Evolutionary conservation across 1,284 basidiomycete genomes (phyloP).

Genomic region (Trichosporon asahii): DNA sequence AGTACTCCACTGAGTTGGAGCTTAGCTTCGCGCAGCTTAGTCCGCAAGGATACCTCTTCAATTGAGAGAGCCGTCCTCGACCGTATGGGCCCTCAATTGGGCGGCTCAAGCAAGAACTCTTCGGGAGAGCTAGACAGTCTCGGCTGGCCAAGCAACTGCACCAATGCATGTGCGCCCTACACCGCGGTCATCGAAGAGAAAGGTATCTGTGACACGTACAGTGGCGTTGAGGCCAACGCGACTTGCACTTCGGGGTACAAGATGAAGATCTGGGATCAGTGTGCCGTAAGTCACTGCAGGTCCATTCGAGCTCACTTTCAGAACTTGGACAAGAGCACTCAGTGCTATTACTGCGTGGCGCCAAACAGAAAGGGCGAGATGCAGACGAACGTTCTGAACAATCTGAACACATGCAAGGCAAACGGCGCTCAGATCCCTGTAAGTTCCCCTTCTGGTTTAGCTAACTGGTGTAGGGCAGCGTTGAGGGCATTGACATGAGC

Average conservation of each 20-base stretch:
- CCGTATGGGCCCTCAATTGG: background rate
- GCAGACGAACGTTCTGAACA: background rate
- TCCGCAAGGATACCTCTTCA: background rate
- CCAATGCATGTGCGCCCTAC: background rate
- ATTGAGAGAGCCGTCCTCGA: background rate
- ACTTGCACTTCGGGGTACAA: background rate
- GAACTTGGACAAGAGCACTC: background rate
- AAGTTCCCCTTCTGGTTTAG: background rate
- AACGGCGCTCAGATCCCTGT: background rate
- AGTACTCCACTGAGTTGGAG: too few relatives aligned
- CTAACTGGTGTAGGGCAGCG: background rate
- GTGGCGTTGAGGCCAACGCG: background rate
- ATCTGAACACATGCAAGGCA: background rate
- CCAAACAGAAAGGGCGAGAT: background rate
- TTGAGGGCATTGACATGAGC: background rate
- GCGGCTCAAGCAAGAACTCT: background rate
- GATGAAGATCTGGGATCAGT: background rate
- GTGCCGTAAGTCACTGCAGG: background rate
- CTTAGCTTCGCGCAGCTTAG: too few relatives aligned
- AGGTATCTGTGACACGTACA: background rate
- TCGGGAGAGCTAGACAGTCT: background rate
- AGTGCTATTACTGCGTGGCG: background rate
- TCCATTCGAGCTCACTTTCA: background rate
- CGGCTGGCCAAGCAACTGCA: background rate
- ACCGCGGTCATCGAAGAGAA: background rate